Evolutionary conservation across 169 alveolate species (phyloP), one percentile per base, ranked within the genome.

Genomic region (Babesia sp.): DNA sequence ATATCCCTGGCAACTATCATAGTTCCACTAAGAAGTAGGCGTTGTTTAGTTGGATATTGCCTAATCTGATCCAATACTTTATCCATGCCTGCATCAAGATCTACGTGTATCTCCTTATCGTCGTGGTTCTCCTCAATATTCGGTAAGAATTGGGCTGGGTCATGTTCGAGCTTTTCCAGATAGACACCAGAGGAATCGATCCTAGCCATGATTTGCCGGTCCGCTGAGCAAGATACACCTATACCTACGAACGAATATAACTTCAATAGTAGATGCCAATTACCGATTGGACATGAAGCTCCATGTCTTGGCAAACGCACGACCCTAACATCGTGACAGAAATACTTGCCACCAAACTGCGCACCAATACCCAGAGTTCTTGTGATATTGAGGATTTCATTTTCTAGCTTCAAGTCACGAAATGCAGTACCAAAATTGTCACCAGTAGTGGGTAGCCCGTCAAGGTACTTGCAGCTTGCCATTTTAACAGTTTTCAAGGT

Each of bases 181-280:
- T 90, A 93, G 28, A 93, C 94, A 18, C 95, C 95, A 4, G 87
- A 63, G 8, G 64, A 74, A 61, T 87, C 78, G 36, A 92, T 89
- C 22, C 77, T 39, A 29, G 90, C 92, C 73, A 88, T 81, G 8
- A 88, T 83, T 61, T 93, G 97, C 41, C 97, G 61, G 79, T 93
- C 97, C 11, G 97, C 97, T 8, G 95, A 91, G 77, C 97, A 93
- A 12, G 96, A 91, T n/a, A 93, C 96, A 39, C 97, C 97, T 31
- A 93, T 90, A 29, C 93, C 95, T 79, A 60, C 41, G 20, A 26
- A 2, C 24, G 34, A 22, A n/a, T 9, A 14, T 3, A 20, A 31
- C 14, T 7, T 26, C 29, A 18, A 26, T 5, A 22, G 8, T 5
- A 0, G 29, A 8, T 24, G 1, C 37, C 20, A 26, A 16, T 39